Percentiles rank a stretch among this genome's conserved stretches.
phyloP scores from a whole-genome alignment of 352 stramenopile genomes.

The Thraustochytrium sp. region DNA sequence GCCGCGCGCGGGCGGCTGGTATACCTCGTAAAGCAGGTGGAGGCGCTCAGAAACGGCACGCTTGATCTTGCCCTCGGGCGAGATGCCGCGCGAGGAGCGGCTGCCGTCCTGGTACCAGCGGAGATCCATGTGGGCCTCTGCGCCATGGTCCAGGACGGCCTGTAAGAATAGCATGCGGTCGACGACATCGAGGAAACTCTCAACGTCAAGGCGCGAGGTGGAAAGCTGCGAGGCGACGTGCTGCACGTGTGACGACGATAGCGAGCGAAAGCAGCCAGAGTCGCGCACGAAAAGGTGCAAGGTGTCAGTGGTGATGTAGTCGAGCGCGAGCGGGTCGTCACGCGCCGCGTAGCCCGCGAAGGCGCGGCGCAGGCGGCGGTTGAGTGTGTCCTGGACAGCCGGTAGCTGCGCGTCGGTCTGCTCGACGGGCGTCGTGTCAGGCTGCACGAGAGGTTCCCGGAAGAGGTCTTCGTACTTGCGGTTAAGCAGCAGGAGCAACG shows the following conservation, averaged over 20 bases:
- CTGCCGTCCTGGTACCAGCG: conserved; percentile 28
- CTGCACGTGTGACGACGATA: neutral
- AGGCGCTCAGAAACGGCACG: neutral
- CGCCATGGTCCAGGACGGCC: neutral
- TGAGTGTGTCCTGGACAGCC: neutral
- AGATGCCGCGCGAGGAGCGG: conserved; percentile 30
- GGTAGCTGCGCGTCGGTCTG: conserved; percentile 3
- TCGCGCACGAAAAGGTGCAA: conserved; percentile 34
- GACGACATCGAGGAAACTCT: neutral
- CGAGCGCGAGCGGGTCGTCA: neutral
- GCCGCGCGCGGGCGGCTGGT: neutral
- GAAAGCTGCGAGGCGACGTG: neutral
- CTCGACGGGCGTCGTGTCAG: neutral
- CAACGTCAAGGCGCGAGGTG: neutral
- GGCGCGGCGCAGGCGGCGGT: neutral
- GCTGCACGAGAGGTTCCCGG: neutral
- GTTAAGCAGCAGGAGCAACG: neutral
- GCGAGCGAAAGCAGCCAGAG: conserved; percentile 1
- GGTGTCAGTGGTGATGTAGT: neutral
- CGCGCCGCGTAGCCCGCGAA: neutral
- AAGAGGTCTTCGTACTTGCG: conserved; percentile 16
- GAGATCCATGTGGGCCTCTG: neutral
- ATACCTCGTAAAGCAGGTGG: neutral
- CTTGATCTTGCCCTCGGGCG: conserved; percentile 40
- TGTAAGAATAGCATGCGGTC: neutral